Evolutionary conservation across 2,329 filamentous ascomycete genomes (phyloP).

Genomic region (Venturiaceae sp.): DNA sequence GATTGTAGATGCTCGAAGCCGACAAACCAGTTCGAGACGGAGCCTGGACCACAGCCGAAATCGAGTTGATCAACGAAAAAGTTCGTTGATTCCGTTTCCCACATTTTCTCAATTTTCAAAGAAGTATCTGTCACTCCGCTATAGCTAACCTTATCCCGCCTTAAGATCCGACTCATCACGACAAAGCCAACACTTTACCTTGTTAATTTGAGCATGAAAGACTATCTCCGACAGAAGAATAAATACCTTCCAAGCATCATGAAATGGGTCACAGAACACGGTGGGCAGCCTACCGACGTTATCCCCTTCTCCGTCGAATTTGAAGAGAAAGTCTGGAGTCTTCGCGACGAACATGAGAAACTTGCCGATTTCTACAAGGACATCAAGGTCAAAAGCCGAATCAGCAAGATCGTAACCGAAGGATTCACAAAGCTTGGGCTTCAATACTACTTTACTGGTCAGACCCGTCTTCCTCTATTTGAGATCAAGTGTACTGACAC

Average conservation of each 20-base stretch:
- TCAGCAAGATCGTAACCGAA: conserved; percentile 35
- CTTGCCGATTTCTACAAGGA: conserved; percentile 28
- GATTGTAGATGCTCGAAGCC: not conserved
- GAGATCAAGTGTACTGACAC: not conserved
- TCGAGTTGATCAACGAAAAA: not conserved
- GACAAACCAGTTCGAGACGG: not conserved
- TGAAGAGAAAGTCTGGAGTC: conserved; percentile 32
- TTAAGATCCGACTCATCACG: conserved; percentile 36
- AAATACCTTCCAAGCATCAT: conserved; percentile 36
- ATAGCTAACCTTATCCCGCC: conserved; percentile 12
- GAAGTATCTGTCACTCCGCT: not conserved
- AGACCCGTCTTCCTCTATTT: not conserved
- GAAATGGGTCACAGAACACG: conserved; percentile 36
- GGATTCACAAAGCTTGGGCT: conserved; percentile 35
- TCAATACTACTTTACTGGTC: conserved; percentile 35
- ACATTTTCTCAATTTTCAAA: not conserved
- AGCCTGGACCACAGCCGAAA: not conserved
- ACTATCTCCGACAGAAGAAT: conserved; percentile 37
- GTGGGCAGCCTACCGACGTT: conserved; percentile 30
- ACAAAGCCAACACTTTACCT: conserved; percentile 38
- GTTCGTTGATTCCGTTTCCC: not conserved
- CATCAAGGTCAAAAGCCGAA: conserved; percentile 30
- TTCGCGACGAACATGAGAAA: conserved; percentile 27
- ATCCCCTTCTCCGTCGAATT: conserved; percentile 37
- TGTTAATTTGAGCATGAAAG: conserved; percentile 38